A percentile compares a stretch with the other conserved stretches of the same genome.
These are phyloP conservation scores for Peronosclerospora sorghi DNA, from an alignment of 352 stramenopile genomes.

Conservation along the genomic window DNA sequence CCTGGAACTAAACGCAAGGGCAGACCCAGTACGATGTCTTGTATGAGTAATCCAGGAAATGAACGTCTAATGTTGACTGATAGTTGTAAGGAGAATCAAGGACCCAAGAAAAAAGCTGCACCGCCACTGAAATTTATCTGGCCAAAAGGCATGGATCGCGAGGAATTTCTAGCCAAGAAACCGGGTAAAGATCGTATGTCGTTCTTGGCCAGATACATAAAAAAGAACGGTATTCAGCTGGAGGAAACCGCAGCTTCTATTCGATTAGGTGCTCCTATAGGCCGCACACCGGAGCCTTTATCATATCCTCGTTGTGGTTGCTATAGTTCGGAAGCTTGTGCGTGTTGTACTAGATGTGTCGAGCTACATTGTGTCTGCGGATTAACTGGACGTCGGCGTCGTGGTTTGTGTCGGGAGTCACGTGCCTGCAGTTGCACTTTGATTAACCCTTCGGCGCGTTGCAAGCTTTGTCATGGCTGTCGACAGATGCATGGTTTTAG, in stretches of 20 bases:
- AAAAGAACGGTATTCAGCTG: constrained; percentile 13
- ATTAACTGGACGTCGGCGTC: constrained; percentile 8
- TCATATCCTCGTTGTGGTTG: constrained; percentile 34
- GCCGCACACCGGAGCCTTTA: constrained; percentile 11
- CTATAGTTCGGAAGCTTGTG: constrained; percentile 32
- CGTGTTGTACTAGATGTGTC: constrained; percentile 40
- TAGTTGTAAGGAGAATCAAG: constrained; percentile 1
- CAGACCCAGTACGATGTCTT: background rate
- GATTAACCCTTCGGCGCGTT: constrained; percentile 19
- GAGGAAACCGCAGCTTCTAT: constrained; percentile 3
- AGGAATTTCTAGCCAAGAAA: constrained; percentile 14
- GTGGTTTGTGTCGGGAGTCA: constrained; percentile 44
- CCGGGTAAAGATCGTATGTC: constrained; percentile 17
- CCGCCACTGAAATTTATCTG: constrained; percentile 8
- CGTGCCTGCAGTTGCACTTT: constrained; percentile 47
- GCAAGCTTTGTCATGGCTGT: constrained; percentile 47
- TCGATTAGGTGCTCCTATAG: constrained; percentile 5
- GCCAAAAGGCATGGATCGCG: constrained; percentile 11
- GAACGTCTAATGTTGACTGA: constrained; percentile 1
- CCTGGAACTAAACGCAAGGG: background rate
- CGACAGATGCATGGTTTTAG: constrained; percentile 18
- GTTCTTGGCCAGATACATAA: constrained; percentile 20
- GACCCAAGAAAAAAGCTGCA: background rate
- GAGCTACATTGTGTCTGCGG: constrained; percentile 53
- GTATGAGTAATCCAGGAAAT: background rate